Evolutionary conservation across 2,329 filamentous ascomycete genomes (phyloP).

Genomic region (Septoria linicola): DNA sequence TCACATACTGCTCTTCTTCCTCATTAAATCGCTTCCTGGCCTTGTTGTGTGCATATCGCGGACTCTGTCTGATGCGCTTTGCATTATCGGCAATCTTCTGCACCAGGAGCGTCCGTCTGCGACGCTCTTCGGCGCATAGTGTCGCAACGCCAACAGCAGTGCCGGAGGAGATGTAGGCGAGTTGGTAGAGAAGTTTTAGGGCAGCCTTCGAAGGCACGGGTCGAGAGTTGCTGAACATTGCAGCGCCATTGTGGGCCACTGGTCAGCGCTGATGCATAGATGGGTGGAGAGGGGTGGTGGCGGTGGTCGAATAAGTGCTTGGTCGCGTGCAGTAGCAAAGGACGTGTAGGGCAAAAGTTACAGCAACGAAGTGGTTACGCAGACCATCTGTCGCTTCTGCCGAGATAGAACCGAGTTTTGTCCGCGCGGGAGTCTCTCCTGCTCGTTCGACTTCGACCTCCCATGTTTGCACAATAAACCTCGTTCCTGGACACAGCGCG

Average conservation of each 20-base stretch:
- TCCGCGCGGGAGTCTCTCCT: no score
- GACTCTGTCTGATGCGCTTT: conserved; percentile 34
- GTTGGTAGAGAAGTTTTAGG: conserved; percentile 39
- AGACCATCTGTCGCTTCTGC: no score
- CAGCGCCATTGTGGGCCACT: conserved; percentile 30
- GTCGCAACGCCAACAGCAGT: conserved; percentile 38
- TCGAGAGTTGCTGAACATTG: conserved; percentile 35
- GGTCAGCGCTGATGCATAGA: conserved; percentile 23
- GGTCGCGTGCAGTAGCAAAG: no score
- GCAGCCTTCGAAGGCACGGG: conserved; percentile 39
- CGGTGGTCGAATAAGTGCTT: no score
- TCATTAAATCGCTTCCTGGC: conserved; percentile 4
- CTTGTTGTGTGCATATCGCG: conserved; percentile 30
- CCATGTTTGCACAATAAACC: no score
- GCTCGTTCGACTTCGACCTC: neutral
- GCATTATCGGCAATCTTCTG: conserved; percentile 41
- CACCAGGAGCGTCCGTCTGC: conserved; percentile 36
- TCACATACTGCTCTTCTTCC: neutral
- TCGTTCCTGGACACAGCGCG: no score
- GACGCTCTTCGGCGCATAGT: conserved; percentile 40
- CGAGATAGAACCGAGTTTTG: no score
- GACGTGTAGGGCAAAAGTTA: no score
- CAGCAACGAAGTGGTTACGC: no score
- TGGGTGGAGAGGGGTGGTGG: neutral
- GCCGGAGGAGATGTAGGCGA: conserved; percentile 42